Evolutionary conservation across 306 rosid genomes (phyloP), one percentile per base, ranked within the genome.

Genomic region (Pachyrhizus erosus): DNA sequence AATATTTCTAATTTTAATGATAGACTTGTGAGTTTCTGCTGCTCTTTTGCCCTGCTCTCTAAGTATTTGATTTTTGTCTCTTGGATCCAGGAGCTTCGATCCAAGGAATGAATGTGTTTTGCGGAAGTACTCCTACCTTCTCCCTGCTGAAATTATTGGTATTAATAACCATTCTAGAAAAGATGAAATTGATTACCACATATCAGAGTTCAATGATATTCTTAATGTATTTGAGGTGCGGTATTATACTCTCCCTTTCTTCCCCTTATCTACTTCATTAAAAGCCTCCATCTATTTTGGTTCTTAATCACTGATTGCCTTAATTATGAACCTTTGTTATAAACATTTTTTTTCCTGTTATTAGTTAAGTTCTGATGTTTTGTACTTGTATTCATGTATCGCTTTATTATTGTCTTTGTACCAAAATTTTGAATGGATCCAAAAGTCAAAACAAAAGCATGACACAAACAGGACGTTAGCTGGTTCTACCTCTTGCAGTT

Each of bases 81-180:
- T 26, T 76, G 70, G 70, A 17, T 10, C 49, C 64, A 96, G 98
- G 91, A 93, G 94, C 83, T 91, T 96, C 89, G 96, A 92, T 87
- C 94, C 98, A 5, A 87, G 99, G 86, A 89, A 75, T 84, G 98
- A 96, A 87, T 96, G 98, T 83, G 77, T 69, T 84, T 85, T 93
- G 70, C 87, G 97, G 66, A 88, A 85, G 90, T 96, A 96, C 75
- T 92, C 94, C 61, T 93, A 92, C 86, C 87, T 93, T 37, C 92
- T 92, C 48, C 99, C 97, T 69, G 93, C 98, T 43, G 90, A 93
- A 74, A 82, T 88, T 84, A 88, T 96, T 80, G 99, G 98, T 69
- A 91, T 96, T 81, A 85, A 83, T 72, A 85, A 88, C 80, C 79
- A 87, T 76, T 86, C 86, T 45, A 86, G 86, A 52, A 26, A 80